Conservation (phyloP, 2,329 filamentous ascomycete genomes). For the Botrytis deweyae region DNA sequence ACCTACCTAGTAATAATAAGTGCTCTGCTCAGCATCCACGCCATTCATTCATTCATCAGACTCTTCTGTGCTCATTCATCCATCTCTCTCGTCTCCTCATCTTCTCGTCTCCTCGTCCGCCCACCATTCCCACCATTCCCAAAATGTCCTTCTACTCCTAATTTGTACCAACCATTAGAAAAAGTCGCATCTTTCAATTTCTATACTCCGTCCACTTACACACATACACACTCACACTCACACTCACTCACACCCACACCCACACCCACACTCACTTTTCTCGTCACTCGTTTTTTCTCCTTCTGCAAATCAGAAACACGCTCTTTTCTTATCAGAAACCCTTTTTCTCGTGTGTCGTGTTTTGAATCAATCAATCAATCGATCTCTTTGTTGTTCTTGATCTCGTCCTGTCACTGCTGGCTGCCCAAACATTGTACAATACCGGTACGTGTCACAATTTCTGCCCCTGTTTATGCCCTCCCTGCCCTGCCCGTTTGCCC, state of each 20-base stretch:
- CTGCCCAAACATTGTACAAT: constrained; percentile 1
- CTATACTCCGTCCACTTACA: background rate
- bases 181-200: background rate
- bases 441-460: constrained; percentile 18
- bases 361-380: background rate
- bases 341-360: background rate
- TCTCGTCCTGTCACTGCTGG: background rate
- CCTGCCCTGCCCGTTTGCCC: background rate
- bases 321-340: background rate
- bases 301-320: background rate
- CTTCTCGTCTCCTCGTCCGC: no score
- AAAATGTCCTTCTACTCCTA: background rate
- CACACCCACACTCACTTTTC: background rate
- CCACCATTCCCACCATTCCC: constrained; percentile 12
- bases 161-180: background rate
- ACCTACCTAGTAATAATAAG: background rate
- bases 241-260: background rate
- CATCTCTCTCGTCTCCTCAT: background rate
- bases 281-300: constrained; percentile 12
- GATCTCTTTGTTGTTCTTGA: background rate
- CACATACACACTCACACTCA: background rate
- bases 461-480: constrained; percentile 12
- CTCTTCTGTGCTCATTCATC: background rate
- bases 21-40: background rate
- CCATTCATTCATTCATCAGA: background rate